Evolutionary conservation across 345 rosid species (phyloP).

Genomic region (Brassica incana): DNA sequence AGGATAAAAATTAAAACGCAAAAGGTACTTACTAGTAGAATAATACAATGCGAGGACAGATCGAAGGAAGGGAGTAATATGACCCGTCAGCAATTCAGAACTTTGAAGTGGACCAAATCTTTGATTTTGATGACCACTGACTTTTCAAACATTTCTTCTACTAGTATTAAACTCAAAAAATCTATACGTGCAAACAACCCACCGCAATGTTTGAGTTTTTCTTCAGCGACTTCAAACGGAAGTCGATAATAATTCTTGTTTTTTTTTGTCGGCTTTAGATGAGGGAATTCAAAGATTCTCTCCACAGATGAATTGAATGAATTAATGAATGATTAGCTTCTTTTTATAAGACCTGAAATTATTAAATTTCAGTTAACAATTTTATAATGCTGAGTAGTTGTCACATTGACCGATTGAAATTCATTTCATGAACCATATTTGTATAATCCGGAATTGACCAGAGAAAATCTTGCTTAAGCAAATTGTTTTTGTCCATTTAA

Average conservation of each 20-base stretch:
- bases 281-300: neutral
- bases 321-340: neutral
- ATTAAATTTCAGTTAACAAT: neutral
- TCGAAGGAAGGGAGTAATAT: neutral
- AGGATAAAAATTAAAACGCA: neutral
- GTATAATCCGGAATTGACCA: neutral
- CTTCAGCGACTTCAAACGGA: conserved; percentile 19
- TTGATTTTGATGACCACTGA: neutral
- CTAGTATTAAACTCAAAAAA: neutral
- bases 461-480: neutral
- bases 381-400: neutral
- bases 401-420: neutral
- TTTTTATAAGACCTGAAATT: neutral
- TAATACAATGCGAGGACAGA: neutral
- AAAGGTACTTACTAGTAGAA: neutral
- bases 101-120: neutral
- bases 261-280: neutral
- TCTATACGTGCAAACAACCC: neutral
- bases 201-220: conserved; percentile 41
- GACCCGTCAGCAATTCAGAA: neutral
- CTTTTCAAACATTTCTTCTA: neutral
- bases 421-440: neutral
- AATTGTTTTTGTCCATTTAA: neutral
- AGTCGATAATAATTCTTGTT: neutral
- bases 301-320: neutral